Percentiles rank a stretch among this genome's conserved stretches.
Conservation (phyloP, 495 filamentous ascomycete genomes). For the Sordaria brevicollis region DNA sequence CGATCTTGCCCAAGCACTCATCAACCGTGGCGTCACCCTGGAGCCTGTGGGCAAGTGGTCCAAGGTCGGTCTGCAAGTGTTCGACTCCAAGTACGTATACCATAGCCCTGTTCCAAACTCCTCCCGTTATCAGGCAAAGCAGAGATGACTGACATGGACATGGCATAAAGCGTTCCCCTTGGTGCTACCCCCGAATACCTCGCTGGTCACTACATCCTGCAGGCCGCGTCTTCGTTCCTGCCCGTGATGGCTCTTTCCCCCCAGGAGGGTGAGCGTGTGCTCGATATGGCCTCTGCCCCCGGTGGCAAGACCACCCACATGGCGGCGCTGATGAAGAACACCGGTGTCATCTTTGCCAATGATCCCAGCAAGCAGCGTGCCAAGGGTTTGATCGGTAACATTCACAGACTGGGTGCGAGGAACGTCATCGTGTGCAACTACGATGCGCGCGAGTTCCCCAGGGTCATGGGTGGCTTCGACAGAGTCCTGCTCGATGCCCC, state of each 20-base stretch:
- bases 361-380: slow-evolving; percentile 87
- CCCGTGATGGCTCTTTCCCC: slow-evolving; percentile 96
- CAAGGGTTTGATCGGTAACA: slow-evolving; percentile 96
- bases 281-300: slow-evolving; percentile 90
- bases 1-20: slow-evolving; percentile 85
- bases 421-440: slow-evolving; percentile 94
- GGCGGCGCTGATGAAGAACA: slow-evolving; percentile 96
- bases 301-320: slow-evolving; percentile 97
- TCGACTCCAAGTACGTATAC: slow-evolving; percentile 56
- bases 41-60: slow-evolving; percentile 98
- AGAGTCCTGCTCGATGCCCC: slow-evolving; percentile 33
- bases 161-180: slow-evolving; percentile 53
- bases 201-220: slow-evolving; percentile 93
- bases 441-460: slow-evolving; percentile 85
- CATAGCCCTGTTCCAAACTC: too few species aligned
- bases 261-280: slow-evolving; percentile 81
- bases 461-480: slow-evolving; percentile 91
- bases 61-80: slow-evolving; percentile 92
- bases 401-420: slow-evolving; percentile 85
- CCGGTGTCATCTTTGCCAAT: slow-evolving; percentile 91
- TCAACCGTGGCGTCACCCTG: slow-evolving; percentile 92
- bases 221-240: slow-evolving; percentile 93
- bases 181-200: slow-evolving; percentile 97
- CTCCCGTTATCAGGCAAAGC: not conserved
- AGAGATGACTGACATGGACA: not conserved